Conservation (phyloP, 441 rosid species). For the Rhodomyrtus psidioides region DNA sequence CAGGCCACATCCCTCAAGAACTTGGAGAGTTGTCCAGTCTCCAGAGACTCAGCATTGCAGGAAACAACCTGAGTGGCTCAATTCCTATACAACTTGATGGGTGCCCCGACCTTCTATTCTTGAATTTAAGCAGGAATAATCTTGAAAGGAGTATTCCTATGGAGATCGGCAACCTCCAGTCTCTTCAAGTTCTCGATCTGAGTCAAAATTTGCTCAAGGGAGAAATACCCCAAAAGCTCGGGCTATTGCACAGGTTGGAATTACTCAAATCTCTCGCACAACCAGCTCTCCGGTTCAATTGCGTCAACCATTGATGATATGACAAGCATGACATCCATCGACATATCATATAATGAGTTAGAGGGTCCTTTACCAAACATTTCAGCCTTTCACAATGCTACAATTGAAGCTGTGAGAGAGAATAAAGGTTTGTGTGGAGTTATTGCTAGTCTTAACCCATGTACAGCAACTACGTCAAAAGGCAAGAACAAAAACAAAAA, state of each 20-base stretch:
- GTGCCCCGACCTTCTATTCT: background rate
- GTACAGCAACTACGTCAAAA: no score
- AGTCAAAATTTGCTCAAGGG: background rate
- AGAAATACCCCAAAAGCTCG: background rate
- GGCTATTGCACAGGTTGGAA: background rate
- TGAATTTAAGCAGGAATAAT: background rate
- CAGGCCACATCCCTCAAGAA: background rate
- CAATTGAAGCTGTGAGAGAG: no score
- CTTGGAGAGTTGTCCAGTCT: background rate
- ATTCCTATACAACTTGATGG: background rate
- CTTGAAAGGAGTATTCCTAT: background rate
- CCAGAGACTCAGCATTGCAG: background rate
- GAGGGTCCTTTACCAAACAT: no score
- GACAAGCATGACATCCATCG: no score
- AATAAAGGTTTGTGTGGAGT: no score
- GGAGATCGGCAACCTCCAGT: background rate
- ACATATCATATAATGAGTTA: no score
- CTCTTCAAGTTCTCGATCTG: background rate
- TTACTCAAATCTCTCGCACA: background rate
- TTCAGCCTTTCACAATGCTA: no score
- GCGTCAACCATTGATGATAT: no score
- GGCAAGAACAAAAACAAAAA: background rate
- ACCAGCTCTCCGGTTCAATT: no score
- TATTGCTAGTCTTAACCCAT: no score
- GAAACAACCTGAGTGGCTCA: background rate